These are phyloP conservation scores for Barbarea vulgaris DNA, from an alignment of 345 rosid genomes.

Conservation along the genomic window DNA sequence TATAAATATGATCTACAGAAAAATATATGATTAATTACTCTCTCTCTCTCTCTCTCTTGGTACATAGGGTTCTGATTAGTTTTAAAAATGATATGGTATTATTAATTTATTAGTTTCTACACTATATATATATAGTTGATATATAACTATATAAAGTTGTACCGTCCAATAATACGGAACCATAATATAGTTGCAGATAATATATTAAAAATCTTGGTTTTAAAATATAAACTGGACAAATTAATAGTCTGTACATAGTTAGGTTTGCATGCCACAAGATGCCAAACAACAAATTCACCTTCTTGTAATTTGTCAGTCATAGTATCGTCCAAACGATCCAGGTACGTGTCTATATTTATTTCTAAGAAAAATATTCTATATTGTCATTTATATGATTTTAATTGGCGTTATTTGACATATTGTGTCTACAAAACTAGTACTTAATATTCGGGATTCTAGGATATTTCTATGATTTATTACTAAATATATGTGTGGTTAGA, in stretches of 20 bases:
- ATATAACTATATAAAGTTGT: background rate
- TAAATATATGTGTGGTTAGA: background rate
- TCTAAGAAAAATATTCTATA: background rate
- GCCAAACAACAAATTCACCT: conserved; percentile 41
- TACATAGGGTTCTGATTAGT: background rate
- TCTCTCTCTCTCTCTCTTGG: background rate
- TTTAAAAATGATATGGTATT: background rate
- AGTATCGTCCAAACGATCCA: conserved; percentile 36
- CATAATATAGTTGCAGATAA: conserved; percentile 22
- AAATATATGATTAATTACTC: background rate
- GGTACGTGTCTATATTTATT: background rate
- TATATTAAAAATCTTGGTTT: background rate
- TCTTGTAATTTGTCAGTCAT: conserved; percentile 39
- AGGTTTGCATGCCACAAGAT: conserved; percentile 47
- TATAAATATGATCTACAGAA: background rate
- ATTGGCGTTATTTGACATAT: conserved; percentile 11
- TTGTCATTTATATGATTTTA: background rate
- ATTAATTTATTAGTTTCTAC: background rate
- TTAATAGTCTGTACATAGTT: conserved; percentile 35
- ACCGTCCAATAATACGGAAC: conserved; percentile 30
- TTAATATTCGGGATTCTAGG: background rate
- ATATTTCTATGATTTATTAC: background rate
- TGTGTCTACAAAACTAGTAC: background rate
- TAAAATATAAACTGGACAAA: conserved; percentile 6
- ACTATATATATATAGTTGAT: background rate